Conservation (phyloP, 306 rosid genomes). For the Acmispon strigosus region DNA sequence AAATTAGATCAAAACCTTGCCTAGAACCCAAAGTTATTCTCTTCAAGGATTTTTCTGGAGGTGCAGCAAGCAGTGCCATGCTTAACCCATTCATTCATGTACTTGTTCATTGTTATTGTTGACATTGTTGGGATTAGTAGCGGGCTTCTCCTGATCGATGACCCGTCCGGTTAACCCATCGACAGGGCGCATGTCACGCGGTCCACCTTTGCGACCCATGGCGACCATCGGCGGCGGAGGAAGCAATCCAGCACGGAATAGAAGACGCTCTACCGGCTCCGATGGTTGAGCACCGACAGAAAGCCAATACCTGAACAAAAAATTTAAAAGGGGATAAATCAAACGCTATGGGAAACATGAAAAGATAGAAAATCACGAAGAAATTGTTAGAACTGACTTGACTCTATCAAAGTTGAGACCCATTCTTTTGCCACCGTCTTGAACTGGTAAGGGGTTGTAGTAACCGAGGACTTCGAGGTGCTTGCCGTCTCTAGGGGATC, state of each 20-base stretch:
- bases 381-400: conserved; percentile 28
- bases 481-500: conserved; percentile 89
- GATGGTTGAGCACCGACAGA: conserved; percentile 99
- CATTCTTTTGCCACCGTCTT: conserved; percentile 88
- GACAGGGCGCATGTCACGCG: conserved; percentile 51
- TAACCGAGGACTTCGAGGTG: conserved; percentile 88
- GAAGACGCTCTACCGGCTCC: conserved; percentile 76
- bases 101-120: not conserved
- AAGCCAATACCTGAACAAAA: conserved; percentile 72
- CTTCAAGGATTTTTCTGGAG: conserved; percentile 16
- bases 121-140: conserved; percentile 8
- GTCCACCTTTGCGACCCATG: conserved; percentile 81
- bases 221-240: conserved; percentile 93
- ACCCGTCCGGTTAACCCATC: conserved; percentile 69
- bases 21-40: too few relatives aligned
- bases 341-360: not conserved
- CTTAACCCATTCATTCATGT: too few relatives aligned
- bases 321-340: not conserved
- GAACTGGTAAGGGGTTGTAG: conserved; percentile 87
- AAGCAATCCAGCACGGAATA: conserved; percentile 69
- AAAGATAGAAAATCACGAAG: too few relatives aligned
- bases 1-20: too few relatives aligned
- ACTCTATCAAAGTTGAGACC: conserved; percentile 87
- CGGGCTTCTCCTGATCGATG: conserved; percentile 33
- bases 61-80: not conserved